Base-by-base conservation (phyloP, 345 rosid genomes). In the Isatis tinctoria region DNA sequence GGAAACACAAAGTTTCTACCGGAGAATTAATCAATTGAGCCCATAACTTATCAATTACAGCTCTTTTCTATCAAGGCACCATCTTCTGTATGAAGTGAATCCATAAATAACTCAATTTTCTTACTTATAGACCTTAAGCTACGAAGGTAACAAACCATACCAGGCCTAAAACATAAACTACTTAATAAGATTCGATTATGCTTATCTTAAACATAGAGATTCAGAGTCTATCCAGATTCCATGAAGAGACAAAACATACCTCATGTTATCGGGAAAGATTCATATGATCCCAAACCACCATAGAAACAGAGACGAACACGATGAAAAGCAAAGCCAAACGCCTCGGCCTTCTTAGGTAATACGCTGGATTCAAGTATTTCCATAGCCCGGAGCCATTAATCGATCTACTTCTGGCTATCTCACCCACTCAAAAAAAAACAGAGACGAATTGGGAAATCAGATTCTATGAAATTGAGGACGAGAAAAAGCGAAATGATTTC, bases 251-350 rank as follows among this genome's bases (percentile, higher is more conserved):
- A 65, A 26, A 52, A 33, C 51, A 14, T 64, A 88, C 98, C 96
- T 91, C 83, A 70, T 90, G 86, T 10, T 86, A 96, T 41, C 87
- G 74, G 53, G 88, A 60, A 76, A 94, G 93, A 76, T 89, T 86
- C 35, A 87, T 86, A 78, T 93, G 98, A 84, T 90, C 97, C 98
- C 97, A 94, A 3, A 91, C 73, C 18, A 91, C 45, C 49, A 85
- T 52, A 52, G 91, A 82, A 66, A 74, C 81, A 76, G 81, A 76
- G 24, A 94, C 85, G 61, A 94, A 94, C 36, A 79, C 78, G 35
- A 94, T 79, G 80, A 94, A 76, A 51, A 90, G 89, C 58, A 88
- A 65, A 77, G 96, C 93, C 65, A 88, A 68, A 45, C 93, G 86
- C 68, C 84, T 87, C 16, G 97, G 96, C 18, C 96, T 78, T 80